Conservation (phyloP, 495 filamentous ascomycete species). For the Podospora sp. region DNA sequence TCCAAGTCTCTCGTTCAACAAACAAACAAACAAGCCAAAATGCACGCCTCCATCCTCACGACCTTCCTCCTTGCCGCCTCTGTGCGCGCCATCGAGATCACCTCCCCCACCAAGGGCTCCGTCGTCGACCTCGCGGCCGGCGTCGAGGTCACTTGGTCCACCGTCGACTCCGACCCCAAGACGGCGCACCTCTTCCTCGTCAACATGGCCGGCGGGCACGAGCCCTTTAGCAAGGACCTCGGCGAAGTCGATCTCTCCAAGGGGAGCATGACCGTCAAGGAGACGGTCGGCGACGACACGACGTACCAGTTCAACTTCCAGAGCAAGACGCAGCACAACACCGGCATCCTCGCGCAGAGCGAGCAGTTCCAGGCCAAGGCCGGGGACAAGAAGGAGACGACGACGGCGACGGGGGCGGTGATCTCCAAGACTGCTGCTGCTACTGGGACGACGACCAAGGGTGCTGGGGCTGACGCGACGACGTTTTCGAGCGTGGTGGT, state of each 20-base stretch:
- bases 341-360: constrained; percentile 37
- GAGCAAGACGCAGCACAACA: constrained; percentile 29
- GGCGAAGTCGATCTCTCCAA: constrained; percentile 33
- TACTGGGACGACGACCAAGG: constrained; percentile 9
- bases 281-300: constrained; percentile 22
- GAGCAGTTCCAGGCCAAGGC: constrained; percentile 33
- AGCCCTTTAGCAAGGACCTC: constrained; percentile 33
- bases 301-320: constrained; percentile 39
- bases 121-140: constrained; percentile 27
- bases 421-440: constrained; percentile 11
- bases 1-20: background rate
- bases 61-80: constrained; percentile 25
- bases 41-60: constrained; percentile 30
- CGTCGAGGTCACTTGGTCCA: constrained; percentile 31
- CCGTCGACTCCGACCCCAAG: constrained; percentile 33
- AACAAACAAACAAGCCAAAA: constrained; percentile 23
- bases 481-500: background rate
- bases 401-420: no score
- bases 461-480: background rate
- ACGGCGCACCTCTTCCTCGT: constrained; percentile 34
- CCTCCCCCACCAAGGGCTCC: constrained; percentile 30
- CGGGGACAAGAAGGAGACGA: constrained; percentile 3
- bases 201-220: constrained; percentile 37
- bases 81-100: constrained; percentile 33
- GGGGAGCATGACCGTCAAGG: constrained; percentile 25